These are phyloP conservation scores for Colletotrichum abscissum DNA, from an alignment of 2,329 filamentous ascomycete species.

Conservation along the genomic window DNA sequence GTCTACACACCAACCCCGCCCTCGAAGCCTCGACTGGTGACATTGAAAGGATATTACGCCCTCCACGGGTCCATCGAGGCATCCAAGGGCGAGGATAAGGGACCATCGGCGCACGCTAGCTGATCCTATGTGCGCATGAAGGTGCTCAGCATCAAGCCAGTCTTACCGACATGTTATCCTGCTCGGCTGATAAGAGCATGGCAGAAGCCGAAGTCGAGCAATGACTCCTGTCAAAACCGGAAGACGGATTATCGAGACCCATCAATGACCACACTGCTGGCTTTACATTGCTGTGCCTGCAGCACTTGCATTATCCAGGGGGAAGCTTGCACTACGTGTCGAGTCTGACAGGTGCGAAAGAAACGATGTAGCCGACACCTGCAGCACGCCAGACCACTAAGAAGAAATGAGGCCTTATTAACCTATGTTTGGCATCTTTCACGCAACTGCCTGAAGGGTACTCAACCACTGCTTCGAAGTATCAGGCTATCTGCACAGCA, in stretches of 20 bases:
- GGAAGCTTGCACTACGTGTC: constrained; percentile 25
- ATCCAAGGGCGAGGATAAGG: no score
- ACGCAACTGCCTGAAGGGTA: constrained; percentile 16
- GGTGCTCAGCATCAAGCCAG: not conserved
- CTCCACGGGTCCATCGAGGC: no score
- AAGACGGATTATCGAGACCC: not conserved
- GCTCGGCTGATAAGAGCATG: not conserved
- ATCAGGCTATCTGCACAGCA: constrained; percentile 8
- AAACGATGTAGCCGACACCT: constrained; percentile 10
- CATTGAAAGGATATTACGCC: no score
- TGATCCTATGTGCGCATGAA: not conserved
- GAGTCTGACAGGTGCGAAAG: constrained; percentile 27
- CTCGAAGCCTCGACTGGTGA: no score
- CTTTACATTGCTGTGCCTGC: constrained; percentile 2
- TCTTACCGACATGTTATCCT: not conserved
- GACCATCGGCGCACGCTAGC: not conserved
- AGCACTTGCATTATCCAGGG: constrained; percentile 3
- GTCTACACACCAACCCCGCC: not conserved
- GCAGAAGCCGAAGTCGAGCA: not conserved
- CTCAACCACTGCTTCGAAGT: constrained; percentile 14
- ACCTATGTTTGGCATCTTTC: constrained; percentile 22
- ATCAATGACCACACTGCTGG: not conserved
- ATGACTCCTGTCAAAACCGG: no score
- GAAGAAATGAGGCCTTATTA: constrained; percentile 13
- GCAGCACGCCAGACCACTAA: constrained; percentile 11